These are phyloP conservation scores for Straminergon stramineum DNA, from an alignment of 225 moss, liverwort and hornwort genomes.

Conservation along the genomic window DNA sequence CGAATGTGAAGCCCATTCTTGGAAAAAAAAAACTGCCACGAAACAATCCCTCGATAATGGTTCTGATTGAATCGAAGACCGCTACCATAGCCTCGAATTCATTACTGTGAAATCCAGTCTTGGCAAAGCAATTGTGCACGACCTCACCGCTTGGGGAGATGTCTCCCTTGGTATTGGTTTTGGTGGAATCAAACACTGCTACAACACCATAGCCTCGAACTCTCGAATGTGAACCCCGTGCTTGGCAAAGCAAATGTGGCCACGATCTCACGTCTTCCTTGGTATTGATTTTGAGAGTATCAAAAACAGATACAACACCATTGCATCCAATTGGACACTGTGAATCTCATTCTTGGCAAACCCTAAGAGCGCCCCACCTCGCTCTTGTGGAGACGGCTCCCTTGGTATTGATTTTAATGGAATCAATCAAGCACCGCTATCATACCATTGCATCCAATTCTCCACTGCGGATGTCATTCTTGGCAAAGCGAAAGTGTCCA, in stretches of 20 bases:
- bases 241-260: background rate
- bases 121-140: background rate
- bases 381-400: background rate
- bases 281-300: background rate
- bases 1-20: background rate
- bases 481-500: background rate
- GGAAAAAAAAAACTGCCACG: background rate
- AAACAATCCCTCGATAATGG: background rate
- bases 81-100: background rate
- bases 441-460: background rate
- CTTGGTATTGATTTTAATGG: background rate
- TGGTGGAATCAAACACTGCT: background rate
- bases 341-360: background rate
- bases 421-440: background rate
- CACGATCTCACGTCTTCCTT: background rate
- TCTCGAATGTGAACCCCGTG: background rate
- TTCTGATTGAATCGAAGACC: background rate
- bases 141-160: background rate
- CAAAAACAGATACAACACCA: background rate
- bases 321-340: background rate
- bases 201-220: background rate
- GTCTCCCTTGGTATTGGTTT: background rate
- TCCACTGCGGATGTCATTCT: background rate
- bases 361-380: background rate
- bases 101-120: background rate